Evolutionary conservation across 139 green algal genomes (phyloP).

Genomic region (Deuterostichococcus epilithicus): DNA sequence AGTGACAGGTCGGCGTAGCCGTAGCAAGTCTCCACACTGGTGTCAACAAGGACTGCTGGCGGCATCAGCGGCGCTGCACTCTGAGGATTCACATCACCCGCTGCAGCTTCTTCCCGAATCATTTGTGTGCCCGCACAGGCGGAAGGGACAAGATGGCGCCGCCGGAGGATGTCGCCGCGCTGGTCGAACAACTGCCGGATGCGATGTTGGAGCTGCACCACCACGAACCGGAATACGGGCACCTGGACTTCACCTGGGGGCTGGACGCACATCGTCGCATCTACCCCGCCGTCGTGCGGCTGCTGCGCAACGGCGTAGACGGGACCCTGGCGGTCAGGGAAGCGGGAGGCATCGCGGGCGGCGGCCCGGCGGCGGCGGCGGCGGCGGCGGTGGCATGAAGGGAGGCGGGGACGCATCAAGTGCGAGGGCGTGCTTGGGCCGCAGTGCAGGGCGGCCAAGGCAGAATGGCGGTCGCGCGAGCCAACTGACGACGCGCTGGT

Average conservation of each 20-base stretch:
- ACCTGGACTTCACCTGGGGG: conserved; percentile 59
- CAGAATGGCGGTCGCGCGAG: no score
- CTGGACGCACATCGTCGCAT: conserved; percentile 22
- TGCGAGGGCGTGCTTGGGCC: no score
- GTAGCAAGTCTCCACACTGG: no score
- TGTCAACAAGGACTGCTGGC: no score
- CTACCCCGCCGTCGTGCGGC: conserved; percentile 38
- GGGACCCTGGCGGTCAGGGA: no score
- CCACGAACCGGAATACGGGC: conserved; percentile 43
- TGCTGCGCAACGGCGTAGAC: no score
- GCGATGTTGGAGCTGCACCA: conserved; percentile 28
- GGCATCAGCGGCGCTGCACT: not conserved
- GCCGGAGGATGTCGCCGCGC: conserved; percentile 35
- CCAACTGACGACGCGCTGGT: no score
- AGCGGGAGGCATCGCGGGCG: not conserved
- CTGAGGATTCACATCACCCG: not conserved
- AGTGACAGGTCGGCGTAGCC: not conserved
- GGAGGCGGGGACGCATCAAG: no score
- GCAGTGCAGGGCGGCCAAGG: no score
- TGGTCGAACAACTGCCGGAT: conserved; percentile 30
- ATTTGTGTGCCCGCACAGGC: conserved; percentile 14
- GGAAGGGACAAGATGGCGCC: conserved; percentile 45
- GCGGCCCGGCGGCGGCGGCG: no score
- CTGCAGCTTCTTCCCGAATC: not conserved
- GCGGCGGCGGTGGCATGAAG: no score